A percentile compares a stretch with the other conserved stretches of the same genome.
These are phyloP conservation scores for Eucalyptus coolabah DNA, from an alignment of 345 rosid genomes.

Conservation along the genomic window DNA sequence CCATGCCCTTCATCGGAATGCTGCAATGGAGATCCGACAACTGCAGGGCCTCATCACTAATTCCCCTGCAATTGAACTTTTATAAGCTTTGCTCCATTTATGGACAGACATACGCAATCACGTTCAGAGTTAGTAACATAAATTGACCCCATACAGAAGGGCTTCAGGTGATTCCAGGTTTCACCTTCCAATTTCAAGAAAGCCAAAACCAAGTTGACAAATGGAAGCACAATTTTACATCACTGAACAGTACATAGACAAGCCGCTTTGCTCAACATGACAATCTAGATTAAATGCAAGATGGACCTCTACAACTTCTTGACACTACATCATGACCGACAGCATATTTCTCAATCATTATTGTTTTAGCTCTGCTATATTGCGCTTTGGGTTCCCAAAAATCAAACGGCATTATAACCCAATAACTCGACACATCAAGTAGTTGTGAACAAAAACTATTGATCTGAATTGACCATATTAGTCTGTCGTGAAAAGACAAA, in stretches of 20 bases:
- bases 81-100: not conserved
- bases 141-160: not conserved
- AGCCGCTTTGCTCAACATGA: not conserved
- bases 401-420: not conserved
- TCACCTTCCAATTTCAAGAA: not conserved
- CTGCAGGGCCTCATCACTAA: constrained; percentile 69
- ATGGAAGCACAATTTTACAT: not conserved
- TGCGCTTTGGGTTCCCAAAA: not conserved
- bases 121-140: not conserved
- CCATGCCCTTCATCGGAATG: constrained; percentile 98
- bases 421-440: not conserved
- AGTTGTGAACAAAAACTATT: not conserved
- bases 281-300: not conserved
- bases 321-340: not conserved
- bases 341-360: not conserved
- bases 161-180: not conserved
- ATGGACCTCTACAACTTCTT: not conserved
- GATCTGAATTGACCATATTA: not conserved
- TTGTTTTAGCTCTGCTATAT: not conserved
- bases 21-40: constrained; percentile 79
- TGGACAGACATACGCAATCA: not conserved
- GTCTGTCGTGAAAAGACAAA: not conserved
- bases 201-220: not conserved
- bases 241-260: not conserved
- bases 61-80: constrained; percentile 31